These are phyloP conservation scores for Paracamarosporium sp. DNA, from an alignment of 2,329 filamentous ascomycete genomes.

Conservation along the genomic window DNA sequence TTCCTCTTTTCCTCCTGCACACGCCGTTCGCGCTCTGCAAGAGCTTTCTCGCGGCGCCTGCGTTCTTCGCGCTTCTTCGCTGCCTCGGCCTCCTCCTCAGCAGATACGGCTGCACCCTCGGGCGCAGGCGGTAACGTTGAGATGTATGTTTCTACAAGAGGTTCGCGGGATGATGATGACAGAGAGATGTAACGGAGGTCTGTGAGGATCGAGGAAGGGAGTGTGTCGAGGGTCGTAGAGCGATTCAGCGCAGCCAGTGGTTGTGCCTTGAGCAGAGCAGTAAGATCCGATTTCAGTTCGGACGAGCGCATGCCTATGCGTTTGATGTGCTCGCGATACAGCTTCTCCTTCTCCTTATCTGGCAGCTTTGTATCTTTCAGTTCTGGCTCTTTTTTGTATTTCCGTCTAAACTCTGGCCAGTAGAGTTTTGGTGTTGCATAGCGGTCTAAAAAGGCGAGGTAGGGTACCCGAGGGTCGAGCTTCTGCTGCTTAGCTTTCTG, in stretches of 20 bases:
- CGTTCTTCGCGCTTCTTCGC: conserved; percentile 45
- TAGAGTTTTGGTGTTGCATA: conserved; percentile 90
- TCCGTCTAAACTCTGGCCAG: conserved; percentile 96
- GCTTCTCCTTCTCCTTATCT: conserved; percentile 77
- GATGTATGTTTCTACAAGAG: conserved; percentile 71
- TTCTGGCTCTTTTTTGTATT: conserved; percentile 79
- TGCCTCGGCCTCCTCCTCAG: conserved; percentile 60
- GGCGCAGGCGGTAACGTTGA: conserved; percentile 68
- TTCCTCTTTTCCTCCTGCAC: conserved; percentile 69
- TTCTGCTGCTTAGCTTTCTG: conserved; percentile 78
- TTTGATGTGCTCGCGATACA: conserved; percentile 76
- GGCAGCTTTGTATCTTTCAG: conserved; percentile 73
- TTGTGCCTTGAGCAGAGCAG: conserved; percentile 67
- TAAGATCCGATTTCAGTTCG: conserved; percentile 73
- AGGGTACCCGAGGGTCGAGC: conserved; percentile 82
- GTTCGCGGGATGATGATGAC: conserved; percentile 65
- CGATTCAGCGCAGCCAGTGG: conserved; percentile 67
- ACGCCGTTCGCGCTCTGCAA: conserved; percentile 67
- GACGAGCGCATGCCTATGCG: conserved; percentile 70
- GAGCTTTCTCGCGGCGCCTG: conserved; percentile 66
- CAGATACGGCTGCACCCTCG: conserved; percentile 46
- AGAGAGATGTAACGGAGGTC: conserved; percentile 76
- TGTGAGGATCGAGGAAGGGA: conserved; percentile 68
- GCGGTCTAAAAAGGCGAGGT: conserved; percentile 79
- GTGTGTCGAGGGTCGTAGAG: conserved; percentile 60